Evolutionary conservation across 305 asterid species (phyloP), one percentile per base, ranked within the genome.

Genomic region (Rubia tinctorum): DNA sequence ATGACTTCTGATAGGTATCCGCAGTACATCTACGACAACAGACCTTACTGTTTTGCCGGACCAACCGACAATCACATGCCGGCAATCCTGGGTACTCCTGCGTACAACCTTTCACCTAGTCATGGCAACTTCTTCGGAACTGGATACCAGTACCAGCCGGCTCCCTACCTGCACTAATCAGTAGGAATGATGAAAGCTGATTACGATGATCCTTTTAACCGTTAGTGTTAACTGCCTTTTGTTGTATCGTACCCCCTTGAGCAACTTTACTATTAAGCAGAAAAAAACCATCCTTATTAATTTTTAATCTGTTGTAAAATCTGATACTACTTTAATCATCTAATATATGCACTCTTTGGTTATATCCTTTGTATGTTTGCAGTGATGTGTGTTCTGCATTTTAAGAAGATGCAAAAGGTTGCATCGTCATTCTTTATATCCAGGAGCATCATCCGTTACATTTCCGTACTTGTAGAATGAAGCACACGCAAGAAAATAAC

Each of bases 101-200:
- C 91, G 17, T 89, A 92, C 63, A 84, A 67, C 77, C 82, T 89
- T 68, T 18, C 96, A 67, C 89, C 88, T 30, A 83, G 80, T 64
- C 99, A 90, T 78, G 97, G 91, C 64, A 90, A 78, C 96, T 95
- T 90, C 97, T 90, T 92, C 20, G 98, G 94, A 58, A 85, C 85
- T 73, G 94, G 86, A 11, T 95, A 87, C 84, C 99, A 92, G 88
- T 95, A 95, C 79, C 98, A 90, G 86, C 82, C 95, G 81, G 83
- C 96, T 27, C 90, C 97, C 67, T 95, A 90, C 86, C 84, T 95
- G 91, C 98, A 92, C 98, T 95, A 85, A 92, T 95, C 82, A 76
- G 88, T 87, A 83, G 94, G 82, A 84, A 81, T 73, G 87, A 75
- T 76, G 88, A 80, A 74, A 82, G 75, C 69, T 83, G 89, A 82